Conservation (phyloP, 164 flowering plant species). For the Magnolia kwangsiensis region DNA sequence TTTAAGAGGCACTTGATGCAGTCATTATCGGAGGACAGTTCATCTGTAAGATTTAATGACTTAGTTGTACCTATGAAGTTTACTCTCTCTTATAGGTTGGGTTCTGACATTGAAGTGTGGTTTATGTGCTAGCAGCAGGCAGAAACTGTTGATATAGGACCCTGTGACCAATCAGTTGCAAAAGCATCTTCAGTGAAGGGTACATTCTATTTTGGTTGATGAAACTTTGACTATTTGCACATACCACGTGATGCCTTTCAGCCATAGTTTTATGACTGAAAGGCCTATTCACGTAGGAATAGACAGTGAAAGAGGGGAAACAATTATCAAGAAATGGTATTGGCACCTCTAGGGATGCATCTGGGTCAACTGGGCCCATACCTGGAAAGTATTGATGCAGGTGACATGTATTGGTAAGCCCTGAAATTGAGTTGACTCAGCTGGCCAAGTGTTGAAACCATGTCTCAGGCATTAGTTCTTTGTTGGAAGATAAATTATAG, state of each 20-base stretch:
- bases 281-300: background rate
- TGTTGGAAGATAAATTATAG: background rate
- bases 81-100: background rate
- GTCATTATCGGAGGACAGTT: constrained; percentile 72
- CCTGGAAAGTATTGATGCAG: background rate
- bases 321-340: background rate
- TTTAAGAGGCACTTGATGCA: constrained; percentile 93
- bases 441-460: background rate
- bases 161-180: constrained; percentile 69
- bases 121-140: constrained; percentile 36
- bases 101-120: background rate
- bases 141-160: constrained; percentile 80
- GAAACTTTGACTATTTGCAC: background rate
- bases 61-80: too few relatives aligned
- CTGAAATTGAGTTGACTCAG: background rate
- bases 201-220: constrained; percentile 19
- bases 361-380: background rate
- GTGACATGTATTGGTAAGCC: background rate
- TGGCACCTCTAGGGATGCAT: background rate
- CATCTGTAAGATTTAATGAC: constrained; percentile 52
- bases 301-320: background rate
- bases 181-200: constrained; percentile 49
- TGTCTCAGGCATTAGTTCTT: background rate
- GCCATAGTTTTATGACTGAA: too few relatives aligned
- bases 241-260: too few relatives aligned